A percentile compares a stretch with the other conserved stretches of the same genome.
Evolutionary conservation across 2,329 filamentous ascomycete species (phyloP).

Genomic region (Biscogniauxia sp.): DNA sequence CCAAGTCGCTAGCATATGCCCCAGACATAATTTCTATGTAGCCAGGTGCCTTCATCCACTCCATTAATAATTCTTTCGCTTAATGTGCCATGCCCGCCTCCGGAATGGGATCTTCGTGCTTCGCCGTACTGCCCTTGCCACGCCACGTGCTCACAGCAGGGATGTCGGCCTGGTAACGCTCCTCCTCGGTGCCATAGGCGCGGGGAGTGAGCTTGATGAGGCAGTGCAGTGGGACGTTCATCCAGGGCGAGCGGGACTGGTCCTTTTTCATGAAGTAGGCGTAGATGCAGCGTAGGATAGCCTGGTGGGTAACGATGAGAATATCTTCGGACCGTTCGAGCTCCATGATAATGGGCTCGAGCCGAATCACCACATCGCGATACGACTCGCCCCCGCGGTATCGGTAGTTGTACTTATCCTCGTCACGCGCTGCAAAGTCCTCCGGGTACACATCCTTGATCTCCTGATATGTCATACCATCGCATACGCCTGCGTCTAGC

Average conservation of each 20-base stretch:
- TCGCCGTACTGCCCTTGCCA: slow-evolving; percentile 84
- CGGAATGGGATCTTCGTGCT: slow-evolving; percentile 66
- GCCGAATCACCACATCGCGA: slow-evolving; percentile 92
- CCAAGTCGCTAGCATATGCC: not conserved
- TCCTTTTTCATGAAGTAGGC: slow-evolving; percentile 98
- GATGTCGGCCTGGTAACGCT: slow-evolving; percentile 85
- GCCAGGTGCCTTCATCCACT: not conserved
- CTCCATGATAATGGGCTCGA: slow-evolving; percentile 99
- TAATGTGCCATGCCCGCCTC: slow-evolving; percentile 15
- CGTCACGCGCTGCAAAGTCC: slow-evolving; percentile 91
- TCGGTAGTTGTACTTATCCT: slow-evolving; percentile 99
- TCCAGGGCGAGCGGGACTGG: slow-evolving; percentile 92
- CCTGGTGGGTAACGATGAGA: slow-evolving; percentile 96
- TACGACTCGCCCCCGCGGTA: slow-evolving; percentile 96
- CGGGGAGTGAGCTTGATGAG: slow-evolving; percentile 94
- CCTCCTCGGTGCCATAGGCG: slow-evolving; percentile 89
- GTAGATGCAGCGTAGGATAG: slow-evolving; percentile 94
- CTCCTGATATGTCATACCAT: slow-evolving; percentile 92
- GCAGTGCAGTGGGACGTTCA: slow-evolving; percentile 95
- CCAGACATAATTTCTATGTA: not conserved
- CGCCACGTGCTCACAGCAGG: slow-evolving; percentile 95
- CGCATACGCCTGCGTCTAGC: slow-evolving; percentile 93
- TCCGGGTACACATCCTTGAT: slow-evolving; percentile 90
- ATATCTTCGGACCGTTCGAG: slow-evolving; percentile 95
- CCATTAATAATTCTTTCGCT: not conserved